These are phyloP conservation scores for Kandelia obovata DNA, from an alignment of 345 rosid species.

Conservation along the genomic window DNA sequence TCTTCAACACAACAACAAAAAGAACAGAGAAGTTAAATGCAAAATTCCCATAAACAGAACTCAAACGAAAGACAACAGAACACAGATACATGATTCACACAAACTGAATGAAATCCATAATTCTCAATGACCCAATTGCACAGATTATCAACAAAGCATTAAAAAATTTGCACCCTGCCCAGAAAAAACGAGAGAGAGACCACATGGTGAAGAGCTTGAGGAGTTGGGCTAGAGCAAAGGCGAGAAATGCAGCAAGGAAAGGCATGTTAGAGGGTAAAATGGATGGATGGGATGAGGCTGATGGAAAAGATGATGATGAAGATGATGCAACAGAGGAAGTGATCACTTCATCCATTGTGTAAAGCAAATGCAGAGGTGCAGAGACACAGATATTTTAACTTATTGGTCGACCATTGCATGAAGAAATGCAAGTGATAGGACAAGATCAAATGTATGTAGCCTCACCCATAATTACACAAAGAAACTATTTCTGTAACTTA, in stretches of 20 bases:
- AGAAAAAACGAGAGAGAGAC: conserved; percentile 22
- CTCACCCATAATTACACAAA: too few relatives aligned
- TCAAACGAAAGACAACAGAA: neutral
- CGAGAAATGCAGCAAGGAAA: conserved; percentile 43
- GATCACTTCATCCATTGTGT: too few relatives aligned
- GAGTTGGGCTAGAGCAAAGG: conserved; percentile 83
- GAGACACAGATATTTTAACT: too few relatives aligned
- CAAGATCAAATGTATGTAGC: too few relatives aligned
- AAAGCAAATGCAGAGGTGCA: too few relatives aligned
- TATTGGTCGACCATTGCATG: too few relatives aligned
- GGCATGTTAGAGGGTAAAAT: conserved; percentile 45
- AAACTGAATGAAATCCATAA: neutral
- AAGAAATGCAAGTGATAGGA: too few relatives aligned
- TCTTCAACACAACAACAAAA: too few relatives aligned
- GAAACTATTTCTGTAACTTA: too few relatives aligned
- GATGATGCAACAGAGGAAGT: too few relatives aligned
- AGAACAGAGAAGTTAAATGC: neutral
- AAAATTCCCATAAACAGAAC: neutral
- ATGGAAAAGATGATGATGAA: neutral
- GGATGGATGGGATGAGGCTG: neutral
- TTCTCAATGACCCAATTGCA: neutral
- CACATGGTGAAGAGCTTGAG: conserved; percentile 88
- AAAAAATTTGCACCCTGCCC: neutral
- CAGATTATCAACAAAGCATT: neutral
- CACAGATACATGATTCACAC: neutral